A percentile compares a stretch with the other conserved stretches of the same genome.
phyloP scores from a whole-genome alignment of 1,284 basidiomycete species.

The Apiotrichum sp. region DNA sequence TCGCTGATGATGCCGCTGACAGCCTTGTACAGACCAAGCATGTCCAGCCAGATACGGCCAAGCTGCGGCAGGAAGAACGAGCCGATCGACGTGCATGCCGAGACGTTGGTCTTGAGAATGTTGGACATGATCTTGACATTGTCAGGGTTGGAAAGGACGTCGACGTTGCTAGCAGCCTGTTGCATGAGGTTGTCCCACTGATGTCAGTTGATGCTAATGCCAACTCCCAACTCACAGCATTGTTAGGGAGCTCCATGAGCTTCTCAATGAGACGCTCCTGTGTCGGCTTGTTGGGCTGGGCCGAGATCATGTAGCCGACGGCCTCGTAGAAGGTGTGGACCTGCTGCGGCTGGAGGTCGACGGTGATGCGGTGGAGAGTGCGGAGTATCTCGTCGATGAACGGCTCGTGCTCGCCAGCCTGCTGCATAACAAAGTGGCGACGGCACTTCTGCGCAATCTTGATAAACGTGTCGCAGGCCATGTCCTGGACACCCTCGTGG shows the following conservation, averaged over 20 bases:
- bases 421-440: slow-evolving; percentile 97
- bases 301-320: slow-evolving; percentile 98
- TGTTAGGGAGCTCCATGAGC: slow-evolving; percentile 96
- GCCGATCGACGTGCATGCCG: slow-evolving; percentile 94
- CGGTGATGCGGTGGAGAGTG: slow-evolving; percentile 85
- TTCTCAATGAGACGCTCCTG: slow-evolving; percentile 94
- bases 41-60: slow-evolving; percentile 93
- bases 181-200: slow-evolving; percentile 93
- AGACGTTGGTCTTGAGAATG: slow-evolving; percentile 97
- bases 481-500: slow-evolving; percentile 99
- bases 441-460: slow-evolving; percentile 99
- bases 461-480: slow-evolving; percentile 99
- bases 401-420: slow-evolving; percentile 93
- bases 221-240: slow-evolving; percentile 50
- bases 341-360: slow-evolving; percentile 91
- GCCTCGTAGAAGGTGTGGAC: slow-evolving; percentile 98
- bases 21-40: slow-evolving; percentile 96
- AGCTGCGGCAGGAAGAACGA: slow-evolving; percentile 96
- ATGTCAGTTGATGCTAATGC: background rate
- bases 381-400: slow-evolving; percentile 98
- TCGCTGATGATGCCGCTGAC: slow-evolving; percentile 97
- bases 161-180: slow-evolving; percentile 87
- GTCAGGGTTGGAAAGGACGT: slow-evolving; percentile 82
- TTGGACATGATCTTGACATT: slow-evolving; percentile 98
- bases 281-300: slow-evolving; percentile 93